Evolutionary conservation across 257 asterid genomes (phyloP).

Genomic region (Jacaranda copaia): DNA sequence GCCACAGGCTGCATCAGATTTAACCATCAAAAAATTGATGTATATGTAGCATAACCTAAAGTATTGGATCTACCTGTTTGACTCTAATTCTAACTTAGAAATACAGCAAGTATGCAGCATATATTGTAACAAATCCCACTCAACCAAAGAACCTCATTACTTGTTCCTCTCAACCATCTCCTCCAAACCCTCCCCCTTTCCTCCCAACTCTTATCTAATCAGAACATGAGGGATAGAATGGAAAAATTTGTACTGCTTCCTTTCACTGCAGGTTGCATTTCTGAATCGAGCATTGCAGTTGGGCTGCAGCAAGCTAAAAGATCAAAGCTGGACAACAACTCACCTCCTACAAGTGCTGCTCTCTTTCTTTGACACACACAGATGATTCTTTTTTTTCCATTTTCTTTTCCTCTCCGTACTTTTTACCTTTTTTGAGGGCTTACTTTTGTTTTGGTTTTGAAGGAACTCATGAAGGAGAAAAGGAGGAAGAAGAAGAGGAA

Average conservation of each 20-base stretch:
- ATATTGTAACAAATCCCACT: constrained; percentile 43
- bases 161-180: constrained; percentile 6
- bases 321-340: constrained; percentile 51
- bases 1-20: background rate
- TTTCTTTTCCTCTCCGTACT: background rate
- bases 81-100: constrained; percentile 53
- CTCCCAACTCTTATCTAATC: background rate
- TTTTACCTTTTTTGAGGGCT: constrained; percentile 29
- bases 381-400: background rate
- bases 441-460: constrained; percentile 33
- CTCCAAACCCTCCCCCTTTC: background rate
- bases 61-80: constrained; percentile 25
- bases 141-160: constrained; percentile 50
- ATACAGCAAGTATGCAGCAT: constrained; percentile 42
- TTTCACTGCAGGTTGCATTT: constrained; percentile 74
- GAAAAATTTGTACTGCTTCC: constrained; percentile 81
- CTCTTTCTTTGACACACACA: constrained; percentile 8
- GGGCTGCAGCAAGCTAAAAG: constrained; percentile 61
- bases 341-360: constrained; percentile 61
- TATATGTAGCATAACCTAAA: constrained; percentile 16
- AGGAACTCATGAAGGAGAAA: constrained; percentile 49
- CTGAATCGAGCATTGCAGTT: constrained; percentile 81
- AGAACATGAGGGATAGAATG: constrained; percentile 70
- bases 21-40: too few species aligned
- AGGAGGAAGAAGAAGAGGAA: constrained; percentile 50